phyloP scores from a whole-genome alignment of 139 green algal species.

The Chlamydomonas sp. region DNA sequence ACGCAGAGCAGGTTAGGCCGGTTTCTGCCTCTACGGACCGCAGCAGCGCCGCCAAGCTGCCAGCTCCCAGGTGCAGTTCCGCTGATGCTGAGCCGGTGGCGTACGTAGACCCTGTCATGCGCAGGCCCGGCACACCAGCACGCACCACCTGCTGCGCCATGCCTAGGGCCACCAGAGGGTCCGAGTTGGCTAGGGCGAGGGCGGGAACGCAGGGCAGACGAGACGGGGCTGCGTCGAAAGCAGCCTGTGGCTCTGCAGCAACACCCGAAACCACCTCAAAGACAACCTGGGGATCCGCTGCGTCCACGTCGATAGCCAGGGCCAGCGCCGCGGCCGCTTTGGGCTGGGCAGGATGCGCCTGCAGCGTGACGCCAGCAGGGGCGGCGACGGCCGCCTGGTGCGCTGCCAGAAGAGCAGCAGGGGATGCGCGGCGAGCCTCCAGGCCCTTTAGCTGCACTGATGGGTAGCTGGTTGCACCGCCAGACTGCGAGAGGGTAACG shows the following conservation, averaged over 20 bases:
- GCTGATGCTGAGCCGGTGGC: not conserved
- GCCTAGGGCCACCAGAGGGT: slow-evolving; percentile 12
- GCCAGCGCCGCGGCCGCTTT: not conserved
- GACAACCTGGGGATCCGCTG: not conserved
- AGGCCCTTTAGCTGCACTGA: not conserved
- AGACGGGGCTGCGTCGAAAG: not conserved
- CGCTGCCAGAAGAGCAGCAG: not conserved
- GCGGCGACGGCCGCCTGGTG: not conserved
- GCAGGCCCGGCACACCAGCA: not conserved
- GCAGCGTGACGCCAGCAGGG: not conserved
- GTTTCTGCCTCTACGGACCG: slow-evolving; percentile 25
- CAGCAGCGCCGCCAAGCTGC: not conserved
- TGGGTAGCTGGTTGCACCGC: not conserved
- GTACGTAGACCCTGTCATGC: not conserved
- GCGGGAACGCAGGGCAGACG: not conserved
- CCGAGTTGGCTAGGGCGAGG: not conserved
- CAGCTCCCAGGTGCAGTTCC: not conserved
- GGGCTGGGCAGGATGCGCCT: not conserved
- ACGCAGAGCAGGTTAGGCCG: not conserved
- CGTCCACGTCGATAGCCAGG: not conserved
- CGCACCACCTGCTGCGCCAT: slow-evolving; percentile 40
- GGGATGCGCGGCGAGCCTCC: not conserved
- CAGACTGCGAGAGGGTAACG: not conserved
- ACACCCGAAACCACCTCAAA: slow-evolving; percentile 7
- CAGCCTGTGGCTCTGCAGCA: not conserved